These are phyloP conservation scores for Haplographium delicatum DNA, from an alignment of 495 filamentous ascomycete species.

Conservation along the genomic window DNA sequence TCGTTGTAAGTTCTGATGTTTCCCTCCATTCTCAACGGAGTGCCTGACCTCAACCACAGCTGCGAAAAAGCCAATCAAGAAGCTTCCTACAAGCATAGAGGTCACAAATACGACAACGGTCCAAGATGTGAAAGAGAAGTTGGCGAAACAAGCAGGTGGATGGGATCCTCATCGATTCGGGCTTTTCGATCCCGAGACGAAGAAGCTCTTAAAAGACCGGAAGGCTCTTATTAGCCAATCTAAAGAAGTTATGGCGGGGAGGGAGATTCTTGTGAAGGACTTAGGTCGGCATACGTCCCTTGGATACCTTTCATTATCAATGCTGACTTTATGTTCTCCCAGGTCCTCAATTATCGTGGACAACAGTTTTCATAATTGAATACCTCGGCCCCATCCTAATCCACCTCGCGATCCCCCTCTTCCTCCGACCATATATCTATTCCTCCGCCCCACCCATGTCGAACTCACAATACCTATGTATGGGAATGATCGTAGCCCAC, in stretches of 20 bases:
- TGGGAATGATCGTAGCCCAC: conserved; percentile 71
- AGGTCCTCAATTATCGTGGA: conserved; percentile 93
- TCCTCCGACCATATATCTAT: conserved; percentile 71
- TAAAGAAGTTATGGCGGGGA: conserved; percentile 59
- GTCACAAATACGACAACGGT: conserved; percentile 54
- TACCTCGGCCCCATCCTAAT: conserved; percentile 93
- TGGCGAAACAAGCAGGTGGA: conserved; percentile 40
- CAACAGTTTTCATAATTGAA: conserved; percentile 89
- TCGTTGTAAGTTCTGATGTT: background rate
- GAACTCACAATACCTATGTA: conserved; percentile 40
- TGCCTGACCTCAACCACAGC: background rate
- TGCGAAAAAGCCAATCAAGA: conserved; percentile 58
- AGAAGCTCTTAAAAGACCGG: conserved; percentile 53
- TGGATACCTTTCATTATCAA: background rate
- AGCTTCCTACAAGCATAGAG: conserved; percentile 62
- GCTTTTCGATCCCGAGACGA: conserved; percentile 65
- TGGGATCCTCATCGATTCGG: conserved; percentile 59
- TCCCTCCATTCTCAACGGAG: background rate
- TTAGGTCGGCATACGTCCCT: conserved; percentile 58
- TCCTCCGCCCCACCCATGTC: conserved; percentile 40
- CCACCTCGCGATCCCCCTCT: conserved; percentile 62
- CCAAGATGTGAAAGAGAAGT: conserved; percentile 48
- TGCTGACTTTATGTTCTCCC: conserved; percentile 16
- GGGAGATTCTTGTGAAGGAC: conserved; percentile 85
- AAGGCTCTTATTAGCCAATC: conserved; percentile 50